Percentiles rank a stretch among this genome's conserved stretches.
Evolutionary conservation across 768 basidiomycete genomes (phyloP).

Genomic region (Amanita brunnescens): DNA sequence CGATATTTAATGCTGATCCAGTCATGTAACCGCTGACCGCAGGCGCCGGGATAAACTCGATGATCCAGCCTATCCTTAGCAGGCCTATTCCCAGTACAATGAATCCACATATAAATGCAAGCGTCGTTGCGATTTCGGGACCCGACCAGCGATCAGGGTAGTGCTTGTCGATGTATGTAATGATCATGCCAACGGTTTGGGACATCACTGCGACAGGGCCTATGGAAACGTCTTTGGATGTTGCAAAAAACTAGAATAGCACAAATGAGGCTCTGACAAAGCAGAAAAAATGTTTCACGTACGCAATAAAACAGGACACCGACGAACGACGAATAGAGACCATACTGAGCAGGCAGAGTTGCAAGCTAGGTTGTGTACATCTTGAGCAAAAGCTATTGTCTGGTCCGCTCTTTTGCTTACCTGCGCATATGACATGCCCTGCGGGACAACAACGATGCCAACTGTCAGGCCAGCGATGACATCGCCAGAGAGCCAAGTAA

Average conservation of each 20-base stretch:
- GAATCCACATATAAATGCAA: constrained; percentile 85
- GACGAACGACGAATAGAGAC: constrained; percentile 90
- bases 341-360: constrained; percentile 77
- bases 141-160: constrained; percentile 51
- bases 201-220: constrained; percentile 99
- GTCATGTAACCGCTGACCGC: constrained; percentile 94
- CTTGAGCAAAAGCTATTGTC: not conserved
- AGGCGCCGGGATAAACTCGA: constrained; percentile 87
- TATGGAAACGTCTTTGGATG: constrained; percentile 98
- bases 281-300: constrained; percentile 17
- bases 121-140: constrained; percentile 72
- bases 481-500: constrained; percentile 80
- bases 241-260: constrained; percentile 73
- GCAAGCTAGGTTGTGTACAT: constrained; percentile 49
- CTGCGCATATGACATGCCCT: constrained; percentile 84
- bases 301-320: constrained; percentile 81
- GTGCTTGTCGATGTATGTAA: constrained; percentile 47
- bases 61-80: constrained; percentile 85
- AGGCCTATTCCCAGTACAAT: constrained; percentile 88
- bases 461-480: constrained; percentile 88
- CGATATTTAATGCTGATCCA: constrained; percentile 92
- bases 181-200: constrained; percentile 74
- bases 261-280: constrained; percentile 3
- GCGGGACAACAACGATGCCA: constrained; percentile 92
- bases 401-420: constrained; percentile 25